Conservation (phyloP, 352 stramenopile genomes). For the Phytophthora pistaciae region DNA sequence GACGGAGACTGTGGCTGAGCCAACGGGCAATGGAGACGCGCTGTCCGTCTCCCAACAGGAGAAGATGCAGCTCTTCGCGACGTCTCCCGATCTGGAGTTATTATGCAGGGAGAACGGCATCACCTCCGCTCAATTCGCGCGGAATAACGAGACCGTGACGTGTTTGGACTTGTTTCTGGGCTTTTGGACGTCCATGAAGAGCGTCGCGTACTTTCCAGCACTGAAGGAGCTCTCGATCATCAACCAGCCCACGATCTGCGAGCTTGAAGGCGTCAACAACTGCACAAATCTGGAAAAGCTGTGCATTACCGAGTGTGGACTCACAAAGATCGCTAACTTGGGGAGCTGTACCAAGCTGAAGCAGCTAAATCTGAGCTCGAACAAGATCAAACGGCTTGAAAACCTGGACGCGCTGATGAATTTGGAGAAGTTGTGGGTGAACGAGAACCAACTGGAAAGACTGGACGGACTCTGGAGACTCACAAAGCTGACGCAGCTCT, state of each 20-base stretch:
- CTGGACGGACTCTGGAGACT: conserved; percentile 67
- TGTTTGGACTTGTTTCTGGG: conserved; percentile 81
- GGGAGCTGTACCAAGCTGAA: conserved; percentile 55
- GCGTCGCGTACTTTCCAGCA: conserved; percentile 67
- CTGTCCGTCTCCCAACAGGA: conserved; percentile 43
- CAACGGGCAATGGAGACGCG: conserved; percentile 3
- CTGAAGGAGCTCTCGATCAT: conserved; percentile 79
- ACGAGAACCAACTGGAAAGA: conserved; percentile 76
- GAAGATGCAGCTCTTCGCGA: conserved; percentile 49
- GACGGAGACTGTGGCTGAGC: background rate
- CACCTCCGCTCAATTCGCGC: conserved; percentile 60
- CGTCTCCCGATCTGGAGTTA: conserved; percentile 60
- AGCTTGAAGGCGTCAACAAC: conserved; percentile 58
- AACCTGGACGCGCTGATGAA: conserved; percentile 58
- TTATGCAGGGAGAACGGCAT: conserved; percentile 78
- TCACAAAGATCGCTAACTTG: conserved; percentile 60
- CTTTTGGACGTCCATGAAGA: conserved; percentile 79
- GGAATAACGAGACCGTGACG: conserved; percentile 44
- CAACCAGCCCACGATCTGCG: conserved; percentile 72
- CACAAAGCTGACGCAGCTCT: conserved; percentile 68
- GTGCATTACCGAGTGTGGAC: conserved; percentile 72
- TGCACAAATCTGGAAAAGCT: conserved; percentile 72
- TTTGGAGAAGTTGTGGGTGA: conserved; percentile 86
- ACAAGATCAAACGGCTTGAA: conserved; percentile 67
- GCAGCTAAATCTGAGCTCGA: conserved; percentile 79